Evolutionary conservation across 179 eudicot species (phyloP).

Genomic region (Amaranthus tricolor): DNA sequence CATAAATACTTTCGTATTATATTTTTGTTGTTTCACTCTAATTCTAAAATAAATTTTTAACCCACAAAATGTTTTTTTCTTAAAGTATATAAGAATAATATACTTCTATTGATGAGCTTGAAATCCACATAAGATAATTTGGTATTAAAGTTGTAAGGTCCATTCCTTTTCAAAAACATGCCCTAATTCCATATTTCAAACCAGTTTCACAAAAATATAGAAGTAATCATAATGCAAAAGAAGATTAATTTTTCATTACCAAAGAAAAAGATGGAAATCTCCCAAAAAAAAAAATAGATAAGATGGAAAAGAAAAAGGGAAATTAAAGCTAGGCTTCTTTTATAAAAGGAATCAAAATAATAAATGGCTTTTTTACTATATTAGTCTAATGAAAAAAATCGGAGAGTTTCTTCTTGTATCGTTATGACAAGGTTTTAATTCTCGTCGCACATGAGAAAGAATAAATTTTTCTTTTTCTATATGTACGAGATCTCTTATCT

Average conservation of each 20-base stretch:
- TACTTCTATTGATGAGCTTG: conserved; percentile 50
- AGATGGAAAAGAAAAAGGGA: background rate
- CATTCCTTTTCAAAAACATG: conserved; percentile 87
- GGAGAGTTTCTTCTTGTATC: no score
- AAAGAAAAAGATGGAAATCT: background rate
- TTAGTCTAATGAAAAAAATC: no score
- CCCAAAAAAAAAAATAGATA: background rate
- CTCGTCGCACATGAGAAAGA: no score
- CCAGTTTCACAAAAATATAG: conserved; percentile 32
- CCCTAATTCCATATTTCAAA: conserved; percentile 60
- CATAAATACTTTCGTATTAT: no score
- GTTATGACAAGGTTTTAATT: no score
- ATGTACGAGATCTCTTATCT: no score
- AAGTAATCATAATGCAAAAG: background rate
- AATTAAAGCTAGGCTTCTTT: background rate
- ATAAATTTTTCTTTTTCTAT: no score
- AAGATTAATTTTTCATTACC: background rate
- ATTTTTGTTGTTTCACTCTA: no score
- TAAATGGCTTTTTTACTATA: no score
- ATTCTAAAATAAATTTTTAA: no score
- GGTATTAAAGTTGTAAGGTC: conserved; percentile 61
- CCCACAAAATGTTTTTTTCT: no score
- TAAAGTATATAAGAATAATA: conserved; percentile 5
- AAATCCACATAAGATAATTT: conserved; percentile 65
- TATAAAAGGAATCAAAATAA: background rate